These are phyloP conservation scores for Coemansia sp. DNA, from an alignment of 192 early-diverging fungal genomes.

Conservation along the genomic window DNA sequence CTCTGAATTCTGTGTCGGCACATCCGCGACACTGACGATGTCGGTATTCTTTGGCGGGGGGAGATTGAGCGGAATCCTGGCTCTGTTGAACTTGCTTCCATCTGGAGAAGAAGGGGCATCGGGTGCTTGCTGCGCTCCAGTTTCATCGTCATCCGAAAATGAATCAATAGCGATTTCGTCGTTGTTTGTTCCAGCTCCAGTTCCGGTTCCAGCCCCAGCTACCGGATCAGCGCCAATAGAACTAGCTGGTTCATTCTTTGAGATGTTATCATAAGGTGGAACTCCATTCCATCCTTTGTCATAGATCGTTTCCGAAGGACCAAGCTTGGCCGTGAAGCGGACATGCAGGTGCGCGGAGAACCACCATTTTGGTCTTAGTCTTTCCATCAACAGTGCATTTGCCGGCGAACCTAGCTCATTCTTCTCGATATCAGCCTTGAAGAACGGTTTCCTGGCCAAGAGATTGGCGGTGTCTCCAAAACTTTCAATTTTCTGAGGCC, in stretches of 20 bases:
- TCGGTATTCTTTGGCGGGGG: conserved; percentile 29
- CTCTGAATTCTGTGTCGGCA: background rate
- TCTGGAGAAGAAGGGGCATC: conserved; percentile 3
- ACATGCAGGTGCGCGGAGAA: conserved; percentile 96
- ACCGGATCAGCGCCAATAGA: background rate
- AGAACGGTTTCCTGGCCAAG: conserved; percentile 69
- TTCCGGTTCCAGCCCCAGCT: background rate
- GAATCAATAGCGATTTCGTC: conserved; percentile 58
- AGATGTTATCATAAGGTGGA: conserved; percentile 8
- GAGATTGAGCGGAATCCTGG: conserved; percentile 23
- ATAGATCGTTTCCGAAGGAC: conserved; percentile 39
- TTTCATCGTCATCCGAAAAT: conserved; percentile 30
- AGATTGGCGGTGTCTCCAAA: conserved; percentile 70
- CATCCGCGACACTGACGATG: background rate
- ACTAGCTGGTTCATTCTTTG: background rate
- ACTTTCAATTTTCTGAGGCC: conserved; percentile 84
- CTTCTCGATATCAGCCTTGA: conserved; percentile 64
- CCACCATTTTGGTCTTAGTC: conserved; percentile 85
- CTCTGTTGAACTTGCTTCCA: background rate
- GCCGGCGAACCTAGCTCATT: conserved; percentile 69
- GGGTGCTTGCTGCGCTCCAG: background rate
- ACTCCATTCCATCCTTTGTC: conserved; percentile 25
- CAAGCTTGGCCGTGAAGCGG: conserved; percentile 74
- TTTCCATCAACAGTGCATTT: conserved; percentile 68
- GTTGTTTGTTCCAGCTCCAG: conserved; percentile 32